These are phyloP conservation scores for Cyphellophora europaea DNA, from an alignment of 2,329 filamentous ascomycete genomes.

Conservation along the genomic window DNA sequence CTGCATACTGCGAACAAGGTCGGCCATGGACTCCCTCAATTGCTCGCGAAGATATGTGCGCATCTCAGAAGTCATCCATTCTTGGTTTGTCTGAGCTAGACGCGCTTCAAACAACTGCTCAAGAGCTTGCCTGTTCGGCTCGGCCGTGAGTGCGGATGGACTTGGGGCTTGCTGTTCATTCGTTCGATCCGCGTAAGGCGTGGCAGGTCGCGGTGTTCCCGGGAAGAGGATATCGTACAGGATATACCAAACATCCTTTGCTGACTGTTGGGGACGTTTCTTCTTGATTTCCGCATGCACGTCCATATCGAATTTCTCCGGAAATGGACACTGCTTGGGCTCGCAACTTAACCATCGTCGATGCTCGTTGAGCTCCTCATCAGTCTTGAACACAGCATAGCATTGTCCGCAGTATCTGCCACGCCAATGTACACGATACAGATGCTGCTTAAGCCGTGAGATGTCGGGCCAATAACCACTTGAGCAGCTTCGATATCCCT, in stretches of 20 bases:
- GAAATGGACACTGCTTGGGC: constrained; percentile 13
- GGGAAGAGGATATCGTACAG: constrained; percentile 17
- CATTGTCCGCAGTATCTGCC: constrained; percentile 12
- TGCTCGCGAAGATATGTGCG: not conserved
- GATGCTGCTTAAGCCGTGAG: constrained; percentile 18
- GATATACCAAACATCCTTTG: constrained; percentile 17
- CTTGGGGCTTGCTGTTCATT: constrained; percentile 1
- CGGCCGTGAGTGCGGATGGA: constrained; percentile 5
- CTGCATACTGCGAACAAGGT: not conserved
- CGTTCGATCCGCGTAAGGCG: constrained; percentile 15
- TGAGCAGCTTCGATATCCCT: constrained; percentile 15
- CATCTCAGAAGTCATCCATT: no score
- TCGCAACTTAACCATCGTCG: constrained; percentile 6
- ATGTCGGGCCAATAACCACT: constrained; percentile 17
- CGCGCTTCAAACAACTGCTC: not conserved
- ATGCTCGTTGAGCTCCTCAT: constrained; percentile 12
- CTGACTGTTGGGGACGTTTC: constrained; percentile 12
- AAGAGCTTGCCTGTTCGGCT: not conserved
- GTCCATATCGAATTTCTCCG: constrained; percentile 16
- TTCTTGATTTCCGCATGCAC: constrained; percentile 14
- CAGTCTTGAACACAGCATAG: constrained; percentile 10
- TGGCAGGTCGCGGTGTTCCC: constrained; percentile 10
- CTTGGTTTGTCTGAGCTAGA: not conserved
- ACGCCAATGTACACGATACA: constrained; percentile 18
- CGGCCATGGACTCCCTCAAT: not conserved